Conservation (phyloP, 2,329 filamentous ascomycete species). For the Claviceps paspali region DNA sequence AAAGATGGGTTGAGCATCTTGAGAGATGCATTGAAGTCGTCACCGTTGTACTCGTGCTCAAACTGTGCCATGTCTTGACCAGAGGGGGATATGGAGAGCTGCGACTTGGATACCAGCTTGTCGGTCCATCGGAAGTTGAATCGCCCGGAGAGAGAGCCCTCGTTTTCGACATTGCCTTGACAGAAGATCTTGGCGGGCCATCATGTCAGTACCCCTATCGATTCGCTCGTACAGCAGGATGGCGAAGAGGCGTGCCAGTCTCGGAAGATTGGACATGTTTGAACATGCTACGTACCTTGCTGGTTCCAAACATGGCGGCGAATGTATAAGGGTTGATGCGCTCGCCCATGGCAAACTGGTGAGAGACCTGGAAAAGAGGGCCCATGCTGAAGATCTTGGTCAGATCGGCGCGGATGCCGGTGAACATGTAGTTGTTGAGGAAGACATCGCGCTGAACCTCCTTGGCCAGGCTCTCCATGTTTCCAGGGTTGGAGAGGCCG, state of each 20-base stretch:
- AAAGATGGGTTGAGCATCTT: slow-evolving; percentile 94
- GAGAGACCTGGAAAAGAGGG: slow-evolving; percentile 92
- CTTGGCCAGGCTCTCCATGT: slow-evolving; percentile 73
- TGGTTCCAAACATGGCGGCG: slow-evolving; percentile 82
- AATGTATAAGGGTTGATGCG: slow-evolving; percentile 89
- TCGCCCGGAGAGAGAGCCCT: slow-evolving; percentile 70
- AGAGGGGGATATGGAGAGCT: slow-evolving; percentile 69
- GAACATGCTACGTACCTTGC: slow-evolving; percentile 46
- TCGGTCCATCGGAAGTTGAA: slow-evolving; percentile 87
- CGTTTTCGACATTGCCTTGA: slow-evolving; percentile 90
- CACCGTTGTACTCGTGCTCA: slow-evolving; percentile 88
- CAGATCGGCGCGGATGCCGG: slow-evolving; percentile 85
- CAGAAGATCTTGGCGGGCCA: slow-evolving; percentile 59
- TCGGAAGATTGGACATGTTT: not conserved
- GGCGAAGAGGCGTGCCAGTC: not conserved
- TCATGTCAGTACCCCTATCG: not conserved
- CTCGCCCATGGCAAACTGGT: slow-evolving; percentile 92
- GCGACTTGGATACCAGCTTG: slow-evolving; percentile 70
- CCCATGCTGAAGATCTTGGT: slow-evolving; percentile 92
- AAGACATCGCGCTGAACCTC: slow-evolving; percentile 96
- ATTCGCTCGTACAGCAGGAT: too few relatives aligned
- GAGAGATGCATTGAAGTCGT: slow-evolving; percentile 82
- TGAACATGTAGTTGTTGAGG: slow-evolving; percentile 93
- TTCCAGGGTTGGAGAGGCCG: slow-evolving; percentile 82
- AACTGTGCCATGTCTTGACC: slow-evolving; percentile 80